Base-by-base conservation (phyloP, 129 eudicot species). In the Saposhnikovia divaricata region DNA sequence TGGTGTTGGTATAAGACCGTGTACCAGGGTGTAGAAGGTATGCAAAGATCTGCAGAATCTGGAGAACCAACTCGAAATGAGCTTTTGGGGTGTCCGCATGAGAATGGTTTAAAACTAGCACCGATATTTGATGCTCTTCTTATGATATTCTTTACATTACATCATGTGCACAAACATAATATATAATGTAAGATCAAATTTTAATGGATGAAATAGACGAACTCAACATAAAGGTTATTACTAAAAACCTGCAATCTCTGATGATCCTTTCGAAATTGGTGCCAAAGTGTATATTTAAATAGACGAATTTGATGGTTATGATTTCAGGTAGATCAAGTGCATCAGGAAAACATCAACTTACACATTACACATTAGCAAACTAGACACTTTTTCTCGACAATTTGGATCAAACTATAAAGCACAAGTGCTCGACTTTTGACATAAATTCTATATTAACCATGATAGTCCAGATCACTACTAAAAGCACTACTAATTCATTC, bases 11-110 rank as follows among this genome's bases (percentile, higher is more conserved):
- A n/a, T n/a, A n/a, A n/a, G n/a, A n/a, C n/a, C n/a, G n/a, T n/a
- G n/a, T n/a, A n/a, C n/a, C n/a, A n/a, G n/a, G n/a, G n/a, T n/a
- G n/a, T n/a, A n/a, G n/a, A n/a, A n/a, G n/a, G n/a, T n/a, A n/a
- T n/a, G n/a, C n/a, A n/a, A n/a, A n/a, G 93, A 87, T 77, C 89
- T 92, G 50, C 90, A 90, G 51, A 89, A 84, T 76, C 84, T 92
- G 42, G 97, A 92, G 78, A 92, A 77, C 82, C 93, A 90, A 71
- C 82, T 92, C 81, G 91, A 89, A 84, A 83, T 59, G 79, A 90
- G 96, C 79, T 85, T 92, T 79, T 86, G 80, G 76, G 85, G 91
- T 43, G 85, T 92, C 82, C 90, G 89, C 70, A 80, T 79, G 81
- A 90, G 85, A 57, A 92, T 90, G 93, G 97, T 89, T 51, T 42